These are phyloP conservation scores for Talaromyces sp. DNA, from an alignment of 2,329 filamentous ascomycete species.

Conservation along the genomic window DNA sequence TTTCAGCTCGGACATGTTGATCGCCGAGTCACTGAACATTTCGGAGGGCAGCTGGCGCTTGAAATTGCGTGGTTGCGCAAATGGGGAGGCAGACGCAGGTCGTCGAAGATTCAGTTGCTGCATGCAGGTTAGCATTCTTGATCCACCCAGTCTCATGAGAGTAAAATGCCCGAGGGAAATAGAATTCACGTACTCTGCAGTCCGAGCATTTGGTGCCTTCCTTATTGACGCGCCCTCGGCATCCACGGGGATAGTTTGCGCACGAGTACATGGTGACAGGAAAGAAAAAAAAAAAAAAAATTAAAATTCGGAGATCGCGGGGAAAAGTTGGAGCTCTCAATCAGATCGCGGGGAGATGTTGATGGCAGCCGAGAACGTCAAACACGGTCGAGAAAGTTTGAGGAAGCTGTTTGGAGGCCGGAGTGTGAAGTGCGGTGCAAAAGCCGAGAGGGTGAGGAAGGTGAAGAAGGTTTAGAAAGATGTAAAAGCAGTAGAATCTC, in stretches of 20 bases:
- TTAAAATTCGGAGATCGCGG: constrained; percentile 2
- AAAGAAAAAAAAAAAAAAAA: background rate
- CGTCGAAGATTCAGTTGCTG: constrained; percentile 42
- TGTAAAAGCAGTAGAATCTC: background rate
- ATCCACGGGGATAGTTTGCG: constrained; percentile 51
- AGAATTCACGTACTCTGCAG: constrained; percentile 45
- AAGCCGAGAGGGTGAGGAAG: background rate
- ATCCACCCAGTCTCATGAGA: background rate
- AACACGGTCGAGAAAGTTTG: too few species aligned
- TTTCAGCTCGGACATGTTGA: constrained; percentile 22
- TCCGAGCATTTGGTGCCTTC: constrained; percentile 48
- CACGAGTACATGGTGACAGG: constrained; percentile 49
- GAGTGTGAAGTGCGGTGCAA: background rate
- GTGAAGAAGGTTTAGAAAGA: constrained; percentile 4
- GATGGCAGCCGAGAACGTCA: background rate
- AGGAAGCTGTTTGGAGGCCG: too few species aligned
- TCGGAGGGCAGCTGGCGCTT: constrained; percentile 39
- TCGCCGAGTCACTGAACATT: constrained; percentile 32
- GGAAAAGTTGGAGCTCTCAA: background rate
- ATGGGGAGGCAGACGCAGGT: constrained; percentile 42
- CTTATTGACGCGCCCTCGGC: constrained; percentile 49
- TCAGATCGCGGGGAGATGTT: constrained; percentile 2
- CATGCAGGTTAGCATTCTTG: constrained; percentile 28
- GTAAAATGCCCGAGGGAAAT: too few species aligned
- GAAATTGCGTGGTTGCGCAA: constrained; percentile 44